phyloP scores from a whole-genome alignment of 2,329 filamentous ascomycete genomes.

The Ophiostoma sp. region DNA sequence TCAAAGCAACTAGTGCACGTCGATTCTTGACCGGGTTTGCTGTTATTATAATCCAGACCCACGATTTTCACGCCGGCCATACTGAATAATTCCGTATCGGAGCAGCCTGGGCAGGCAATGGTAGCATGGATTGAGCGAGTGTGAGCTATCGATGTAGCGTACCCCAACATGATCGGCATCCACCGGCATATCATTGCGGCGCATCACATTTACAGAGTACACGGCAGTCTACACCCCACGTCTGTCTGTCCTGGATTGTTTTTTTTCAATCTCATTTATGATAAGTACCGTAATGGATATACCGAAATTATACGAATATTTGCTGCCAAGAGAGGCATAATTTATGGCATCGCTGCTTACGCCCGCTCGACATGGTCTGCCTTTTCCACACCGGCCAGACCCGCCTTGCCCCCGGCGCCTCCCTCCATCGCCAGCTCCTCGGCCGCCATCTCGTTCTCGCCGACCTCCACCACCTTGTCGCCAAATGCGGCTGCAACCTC shows the following conservation, averaged over 20 bases:
- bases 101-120: background rate
- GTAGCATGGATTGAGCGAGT: background rate
- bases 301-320: background rate
- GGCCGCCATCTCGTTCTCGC: conserved; percentile 9
- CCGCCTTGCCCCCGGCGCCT: background rate
- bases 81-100: background rate
- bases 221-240: background rate
- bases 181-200: conserved; percentile 3
- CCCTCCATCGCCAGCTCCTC: conserved; percentile 11
- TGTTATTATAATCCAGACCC: background rate
- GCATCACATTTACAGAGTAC: background rate
- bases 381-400: background rate
- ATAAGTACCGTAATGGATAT: background rate
- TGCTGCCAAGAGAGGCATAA: background rate
- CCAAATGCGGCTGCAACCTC: conserved; percentile 47
- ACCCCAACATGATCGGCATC: conserved; percentile 4
- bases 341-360: background rate
- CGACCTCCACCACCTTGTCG: conserved; percentile 38
- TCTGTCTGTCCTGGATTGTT: background rate
- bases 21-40: background rate
- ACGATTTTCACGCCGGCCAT: background rate
- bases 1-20: background rate
- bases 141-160: background rate
- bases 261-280: too few species aligned
- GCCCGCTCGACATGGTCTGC: background rate